Evolutionary conservation across 1,284 basidiomycete genomes (phyloP), one percentile per base, ranked within the genome.

Genomic region (Anthracocystis panici-leucophaei): DNA sequence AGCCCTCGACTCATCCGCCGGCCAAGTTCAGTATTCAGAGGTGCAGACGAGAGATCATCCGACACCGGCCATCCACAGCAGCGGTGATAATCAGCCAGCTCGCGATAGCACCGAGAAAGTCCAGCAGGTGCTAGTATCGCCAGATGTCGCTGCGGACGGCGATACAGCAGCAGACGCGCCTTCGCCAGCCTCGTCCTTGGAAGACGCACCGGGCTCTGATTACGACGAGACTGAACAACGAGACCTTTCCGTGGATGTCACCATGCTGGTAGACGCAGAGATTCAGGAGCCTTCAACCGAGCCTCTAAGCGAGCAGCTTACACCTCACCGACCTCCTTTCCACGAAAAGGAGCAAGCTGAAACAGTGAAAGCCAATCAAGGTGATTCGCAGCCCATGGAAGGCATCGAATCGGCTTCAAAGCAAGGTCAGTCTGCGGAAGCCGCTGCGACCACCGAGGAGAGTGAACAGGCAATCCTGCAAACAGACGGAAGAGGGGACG

Each of bases 121-220:
- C 27, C 14, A n/a, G 46, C 46, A 48, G 45, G 12, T 16, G 23
- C 5, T 5, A 10, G 5, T 16, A 16, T 44, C 42, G 48, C 16
- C 51, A 41, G n/a, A 27, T 14, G 20, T 38, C 31, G 11, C 9
- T 51, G 10, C 33, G n/a, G 14, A 11, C 4, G 33, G 38, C 18
- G 45, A 59, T n/a, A 7, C 49, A 16, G 44, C 14, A 16, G 35
- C 51, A 10, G 58, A 60, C 7, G 49, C 58, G 18, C 50, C 68
- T 8, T 74, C 71, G 16, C 71, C 71, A 11, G 62, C 65, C n/a
- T 74, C 71, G 2, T 74, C 71, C 0, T 68, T 57, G 1, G 71
- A 23, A 2, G 71, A 74, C 20, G 71, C 71, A 3, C 65, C 65
- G 12, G 71, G 71, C 25, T 74, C 71, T 7, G 65, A 68, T 2